Conservation (phyloP, 2,329 filamentous ascomycete species). For the Pseudonectria buxi region DNA sequence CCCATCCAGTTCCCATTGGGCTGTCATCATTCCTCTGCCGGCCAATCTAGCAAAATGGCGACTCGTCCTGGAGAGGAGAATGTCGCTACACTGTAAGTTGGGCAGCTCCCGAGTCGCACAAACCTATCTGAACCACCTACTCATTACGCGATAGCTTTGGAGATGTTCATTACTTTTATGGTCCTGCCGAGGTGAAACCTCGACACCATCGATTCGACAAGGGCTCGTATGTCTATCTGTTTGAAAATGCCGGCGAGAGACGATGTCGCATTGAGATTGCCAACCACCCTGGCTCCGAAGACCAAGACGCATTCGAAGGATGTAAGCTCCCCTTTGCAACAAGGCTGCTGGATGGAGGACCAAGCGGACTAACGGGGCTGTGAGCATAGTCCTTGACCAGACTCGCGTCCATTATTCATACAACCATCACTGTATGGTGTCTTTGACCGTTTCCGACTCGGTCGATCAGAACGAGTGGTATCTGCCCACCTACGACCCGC, state of each 20-base stretch:
- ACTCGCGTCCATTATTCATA: conserved; percentile 63
- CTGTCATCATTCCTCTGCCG: conserved; percentile 1
- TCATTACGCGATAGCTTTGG: conserved; percentile 51
- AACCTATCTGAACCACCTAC: conserved; percentile 7
- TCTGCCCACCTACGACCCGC: conserved; percentile 63
- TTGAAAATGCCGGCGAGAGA: conserved; percentile 62
- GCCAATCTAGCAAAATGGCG: conserved; percentile 32
- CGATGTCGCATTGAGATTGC: conserved; percentile 69
- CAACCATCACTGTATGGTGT: conserved; percentile 66
- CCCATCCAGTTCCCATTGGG: neutral
- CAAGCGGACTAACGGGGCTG: conserved; percentile 5
- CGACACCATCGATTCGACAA: conserved; percentile 78
- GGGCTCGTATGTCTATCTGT: conserved; percentile 73
- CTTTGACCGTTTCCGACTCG: conserved; percentile 53
- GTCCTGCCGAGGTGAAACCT: conserved; percentile 57
- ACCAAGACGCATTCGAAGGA: conserved; percentile 75
- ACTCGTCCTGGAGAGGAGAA: conserved; percentile 43
- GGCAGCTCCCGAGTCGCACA: conserved; percentile 1
- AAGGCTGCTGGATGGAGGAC: too few species aligned
- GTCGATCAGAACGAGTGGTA: conserved; percentile 61
- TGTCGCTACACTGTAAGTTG: conserved; percentile 43
- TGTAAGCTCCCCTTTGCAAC: conserved; percentile 42
- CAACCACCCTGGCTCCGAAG: conserved; percentile 64
- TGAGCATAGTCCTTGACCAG: conserved; percentile 54
- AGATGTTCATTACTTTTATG: conserved; percentile 75